These are phyloP conservation scores for Thermomyces lanuginosus DNA, from an alignment of 2,329 filamentous ascomycete genomes.

Conservation along the genomic window DNA sequence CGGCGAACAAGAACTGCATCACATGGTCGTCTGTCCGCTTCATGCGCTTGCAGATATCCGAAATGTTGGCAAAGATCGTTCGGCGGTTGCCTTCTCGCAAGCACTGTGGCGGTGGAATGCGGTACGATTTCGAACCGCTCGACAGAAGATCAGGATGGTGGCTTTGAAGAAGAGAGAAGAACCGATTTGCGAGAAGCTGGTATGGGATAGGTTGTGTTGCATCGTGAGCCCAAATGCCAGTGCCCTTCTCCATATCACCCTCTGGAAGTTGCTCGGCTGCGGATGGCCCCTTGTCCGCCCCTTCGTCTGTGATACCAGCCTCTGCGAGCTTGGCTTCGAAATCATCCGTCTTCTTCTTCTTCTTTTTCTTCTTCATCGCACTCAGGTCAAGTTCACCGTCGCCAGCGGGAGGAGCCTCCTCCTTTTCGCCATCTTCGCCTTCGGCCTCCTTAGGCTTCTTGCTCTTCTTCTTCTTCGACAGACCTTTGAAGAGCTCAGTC, in stretches of 20 bases:
- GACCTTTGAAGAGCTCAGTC: slow-evolving; percentile 49
- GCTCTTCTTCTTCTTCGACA: slow-evolving; percentile 60
- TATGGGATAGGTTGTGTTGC: slow-evolving; percentile 65
- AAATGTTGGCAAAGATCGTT: slow-evolving; percentile 98
- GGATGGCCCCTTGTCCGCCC: slow-evolving; percentile 35
- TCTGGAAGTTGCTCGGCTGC: slow-evolving; percentile 41
- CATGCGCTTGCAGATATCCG: slow-evolving; percentile 98
- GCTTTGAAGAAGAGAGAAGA: slow-evolving; percentile 86
- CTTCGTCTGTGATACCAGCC: slow-evolving; percentile 43
- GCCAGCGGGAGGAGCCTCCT: slow-evolving; percentile 31
- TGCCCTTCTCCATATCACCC: slow-evolving; percentile 74
- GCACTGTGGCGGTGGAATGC: slow-evolving; percentile 97
- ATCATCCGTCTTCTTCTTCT: slow-evolving; percentile 45
- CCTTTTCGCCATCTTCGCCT: slow-evolving; percentile 33
- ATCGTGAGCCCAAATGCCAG: slow-evolving; percentile 78
- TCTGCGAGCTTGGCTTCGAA: slow-evolving; percentile 52
- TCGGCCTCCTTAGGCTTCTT: slow-evolving; percentile 41
- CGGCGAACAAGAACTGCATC: slow-evolving; percentile 90
- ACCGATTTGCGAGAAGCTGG: slow-evolving; percentile 69
- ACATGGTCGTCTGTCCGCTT: slow-evolving; percentile 97
- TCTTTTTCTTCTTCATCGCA: slow-evolving; percentile 72
- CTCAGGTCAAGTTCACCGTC: slow-evolving; percentile 48
- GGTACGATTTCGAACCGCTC: slow-evolving; percentile 84
- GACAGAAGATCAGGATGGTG: slow-evolving; percentile 93
- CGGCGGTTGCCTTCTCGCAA: slow-evolving; percentile 99